Conservation (phyloP, 2,329 filamentous ascomycete genomes). For the Penicillium decumbens region DNA sequence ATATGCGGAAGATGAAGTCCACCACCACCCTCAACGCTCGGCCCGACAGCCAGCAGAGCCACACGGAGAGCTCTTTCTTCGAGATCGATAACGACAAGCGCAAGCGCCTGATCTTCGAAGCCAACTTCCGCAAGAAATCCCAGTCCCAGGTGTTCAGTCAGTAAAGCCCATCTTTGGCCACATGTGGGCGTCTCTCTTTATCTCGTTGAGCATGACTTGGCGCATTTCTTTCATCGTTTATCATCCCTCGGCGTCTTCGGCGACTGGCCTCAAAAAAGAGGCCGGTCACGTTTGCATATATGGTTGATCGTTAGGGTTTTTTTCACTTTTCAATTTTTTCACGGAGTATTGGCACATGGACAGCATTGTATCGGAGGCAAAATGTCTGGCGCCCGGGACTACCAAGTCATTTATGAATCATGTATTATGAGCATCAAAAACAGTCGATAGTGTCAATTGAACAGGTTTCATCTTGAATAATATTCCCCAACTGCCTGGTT, state of each 20-base stretch:
- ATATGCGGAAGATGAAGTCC: constrained; percentile 47
- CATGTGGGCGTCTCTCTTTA: neutral
- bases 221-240: neutral
- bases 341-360: constrained; percentile 17
- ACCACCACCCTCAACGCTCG: constrained; percentile 49
- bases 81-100: constrained; percentile 49
- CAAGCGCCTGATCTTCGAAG: constrained; percentile 47
- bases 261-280: constrained; percentile 7
- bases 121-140: constrained; percentile 35
- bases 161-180: neutral
- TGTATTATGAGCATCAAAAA: constrained; percentile 10
- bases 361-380: constrained; percentile 10
- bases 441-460: constrained; percentile 2
- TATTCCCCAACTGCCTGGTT: too few relatives aligned
- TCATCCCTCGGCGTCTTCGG: constrained; percentile 4
- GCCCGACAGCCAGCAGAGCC: constrained; percentile 30
- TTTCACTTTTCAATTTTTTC: constrained; percentile 6
- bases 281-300: constrained; percentile 12
- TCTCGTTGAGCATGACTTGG: neutral
- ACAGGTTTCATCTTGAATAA: constrained; percentile 1
- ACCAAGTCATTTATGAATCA: constrained; percentile 15
- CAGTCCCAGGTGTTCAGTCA: constrained; percentile 25
- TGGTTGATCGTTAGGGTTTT: constrained; percentile 1
- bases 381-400: constrained; percentile 8
- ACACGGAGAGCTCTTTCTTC: constrained; percentile 40